Percentiles rank a stretch among this genome's conserved stretches.
These are phyloP conservation scores for Penicillium sp. DNA, from an alignment of 2,329 filamentous ascomycete species.

Conservation along the genomic window DNA sequence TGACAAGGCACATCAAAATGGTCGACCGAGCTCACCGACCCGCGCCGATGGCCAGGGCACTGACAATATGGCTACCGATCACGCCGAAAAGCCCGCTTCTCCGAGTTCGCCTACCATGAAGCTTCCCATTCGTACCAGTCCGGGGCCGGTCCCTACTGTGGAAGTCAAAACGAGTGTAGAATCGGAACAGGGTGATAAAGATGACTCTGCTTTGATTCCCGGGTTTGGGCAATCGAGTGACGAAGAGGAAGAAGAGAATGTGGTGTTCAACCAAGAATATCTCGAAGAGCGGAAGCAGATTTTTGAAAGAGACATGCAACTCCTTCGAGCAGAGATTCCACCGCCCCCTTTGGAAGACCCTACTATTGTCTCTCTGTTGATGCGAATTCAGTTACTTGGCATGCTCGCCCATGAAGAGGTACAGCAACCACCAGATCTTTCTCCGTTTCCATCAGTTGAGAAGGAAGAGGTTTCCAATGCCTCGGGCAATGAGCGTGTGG, in stretches of 20 bases:
- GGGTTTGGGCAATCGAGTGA: slow-evolving; percentile 38
- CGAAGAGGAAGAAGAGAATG: slow-evolving; percentile 48
- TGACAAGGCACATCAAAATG: slow-evolving; percentile 21
- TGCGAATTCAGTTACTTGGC: slow-evolving; percentile 46
- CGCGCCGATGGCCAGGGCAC: slow-evolving; percentile 2
- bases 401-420: slow-evolving; percentile 38
- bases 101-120: slow-evolving; percentile 12
- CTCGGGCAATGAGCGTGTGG: slow-evolving; percentile 8
- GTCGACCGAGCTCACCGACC: slow-evolving; percentile 1
- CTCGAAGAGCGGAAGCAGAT: slow-evolving; percentile 45
- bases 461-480: slow-evolving; percentile 3
- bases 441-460: slow-evolving; percentile 14
- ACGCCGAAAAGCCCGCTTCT: slow-evolving; percentile 6
- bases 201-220: slow-evolving; percentile 27
- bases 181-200: slow-evolving; percentile 2
- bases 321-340: slow-evolving; percentile 44
- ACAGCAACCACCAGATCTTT: slow-evolving; percentile 18
- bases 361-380: slow-evolving; percentile 39
- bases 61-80: slow-evolving; percentile 1
- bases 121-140: slow-evolving; percentile 16
- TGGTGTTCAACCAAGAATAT: slow-evolving; percentile 49
- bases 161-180: slow-evolving; percentile 1
- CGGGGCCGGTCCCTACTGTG: slow-evolving; percentile 4
- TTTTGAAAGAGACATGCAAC: slow-evolving; percentile 46
- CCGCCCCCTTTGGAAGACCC: slow-evolving; percentile 43